Evolutionary conservation across 768 basidiomycete species (phyloP).

Genomic region (Chiua virens): DNA sequence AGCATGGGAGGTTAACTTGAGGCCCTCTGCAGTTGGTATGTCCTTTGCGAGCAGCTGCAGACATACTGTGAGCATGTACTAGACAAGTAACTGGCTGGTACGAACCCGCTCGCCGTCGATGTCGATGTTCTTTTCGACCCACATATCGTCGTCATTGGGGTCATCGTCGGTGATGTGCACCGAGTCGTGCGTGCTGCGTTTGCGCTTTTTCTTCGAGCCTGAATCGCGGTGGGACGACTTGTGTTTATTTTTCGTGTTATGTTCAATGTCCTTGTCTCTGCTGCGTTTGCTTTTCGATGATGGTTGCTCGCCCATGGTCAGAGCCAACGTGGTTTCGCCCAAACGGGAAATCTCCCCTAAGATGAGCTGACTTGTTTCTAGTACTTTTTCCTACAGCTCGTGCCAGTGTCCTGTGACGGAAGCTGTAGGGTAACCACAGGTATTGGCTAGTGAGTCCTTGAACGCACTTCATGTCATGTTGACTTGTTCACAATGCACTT

Average conservation of each 20-base stretch:
- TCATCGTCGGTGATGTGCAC: conserved; percentile 65
- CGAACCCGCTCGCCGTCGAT: conserved; percentile 73
- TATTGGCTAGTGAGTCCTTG: conserved; percentile 1
- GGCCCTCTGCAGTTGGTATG: conserved; percentile 74
- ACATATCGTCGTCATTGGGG: conserved; percentile 69
- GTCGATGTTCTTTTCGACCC: conserved; percentile 87
- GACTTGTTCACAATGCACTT: neutral
- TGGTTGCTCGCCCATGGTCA: conserved; percentile 21
- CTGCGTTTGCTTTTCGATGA: conserved; percentile 28
- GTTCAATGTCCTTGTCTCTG: conserved; percentile 40
- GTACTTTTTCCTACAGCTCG: no score
- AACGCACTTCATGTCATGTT: neutral
- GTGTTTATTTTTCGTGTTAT: conserved; percentile 55
- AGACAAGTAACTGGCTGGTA: conserved; percentile 5
- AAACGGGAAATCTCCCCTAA: neutral
- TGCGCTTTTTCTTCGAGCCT: conserved; percentile 38
- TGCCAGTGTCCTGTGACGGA: no score
- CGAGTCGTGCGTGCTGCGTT: conserved; percentile 35
- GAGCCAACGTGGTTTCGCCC: neutral
- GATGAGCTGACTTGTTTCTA: no score
- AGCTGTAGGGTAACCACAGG: neutral
- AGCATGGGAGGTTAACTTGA: conserved; percentile 67
- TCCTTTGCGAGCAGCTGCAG: conserved; percentile 61
- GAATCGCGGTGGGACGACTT: conserved; percentile 40
- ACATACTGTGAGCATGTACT: conserved; percentile 5